These are phyloP conservation scores for Alternaria infectoria DNA, from an alignment of 2,329 filamentous ascomycete genomes.

Conservation along the genomic window DNA sequence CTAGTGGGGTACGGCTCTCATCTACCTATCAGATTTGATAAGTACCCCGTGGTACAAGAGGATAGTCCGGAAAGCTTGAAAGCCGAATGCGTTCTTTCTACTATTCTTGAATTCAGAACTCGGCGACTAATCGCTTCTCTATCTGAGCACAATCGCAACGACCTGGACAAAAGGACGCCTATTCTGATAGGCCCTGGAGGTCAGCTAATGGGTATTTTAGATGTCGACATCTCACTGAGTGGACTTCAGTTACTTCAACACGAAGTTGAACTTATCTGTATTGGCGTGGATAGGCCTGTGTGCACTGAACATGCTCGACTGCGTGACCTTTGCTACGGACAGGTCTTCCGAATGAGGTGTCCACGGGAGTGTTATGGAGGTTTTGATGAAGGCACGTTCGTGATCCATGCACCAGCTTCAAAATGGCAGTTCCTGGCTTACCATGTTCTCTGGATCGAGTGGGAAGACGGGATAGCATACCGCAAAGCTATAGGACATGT, in stretches of 20 bases:
- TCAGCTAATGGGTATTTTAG: background rate
- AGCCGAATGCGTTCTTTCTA: background rate
- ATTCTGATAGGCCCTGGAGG: background rate
- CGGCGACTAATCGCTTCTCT: background rate
- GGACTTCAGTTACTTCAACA: background rate
- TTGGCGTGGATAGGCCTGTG: background rate
- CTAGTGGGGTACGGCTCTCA: too few relatives aligned
- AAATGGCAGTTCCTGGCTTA: constrained; percentile 11
- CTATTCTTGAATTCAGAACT: background rate
- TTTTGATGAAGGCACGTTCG: too few relatives aligned
- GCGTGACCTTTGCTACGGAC: fast-evolving
- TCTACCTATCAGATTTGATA: too few relatives aligned
- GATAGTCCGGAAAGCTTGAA: background rate
- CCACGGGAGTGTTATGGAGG: too few relatives aligned
- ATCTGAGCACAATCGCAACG: background rate
- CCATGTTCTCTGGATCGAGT: constrained; percentile 20
- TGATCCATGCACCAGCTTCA: background rate
- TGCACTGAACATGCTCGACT: background rate
- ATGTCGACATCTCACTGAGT: background rate
- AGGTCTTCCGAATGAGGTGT: background rate
- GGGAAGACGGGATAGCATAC: constrained; percentile 14
- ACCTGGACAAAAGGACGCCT: fast-evolving
- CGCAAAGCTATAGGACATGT: constrained; percentile 14
- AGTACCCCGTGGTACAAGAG: background rate
- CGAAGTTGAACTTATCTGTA: background rate